phyloP scores from a whole-genome alignment of 495 filamentous ascomycete genomes.

The Delitschia confertaspora region DNA sequence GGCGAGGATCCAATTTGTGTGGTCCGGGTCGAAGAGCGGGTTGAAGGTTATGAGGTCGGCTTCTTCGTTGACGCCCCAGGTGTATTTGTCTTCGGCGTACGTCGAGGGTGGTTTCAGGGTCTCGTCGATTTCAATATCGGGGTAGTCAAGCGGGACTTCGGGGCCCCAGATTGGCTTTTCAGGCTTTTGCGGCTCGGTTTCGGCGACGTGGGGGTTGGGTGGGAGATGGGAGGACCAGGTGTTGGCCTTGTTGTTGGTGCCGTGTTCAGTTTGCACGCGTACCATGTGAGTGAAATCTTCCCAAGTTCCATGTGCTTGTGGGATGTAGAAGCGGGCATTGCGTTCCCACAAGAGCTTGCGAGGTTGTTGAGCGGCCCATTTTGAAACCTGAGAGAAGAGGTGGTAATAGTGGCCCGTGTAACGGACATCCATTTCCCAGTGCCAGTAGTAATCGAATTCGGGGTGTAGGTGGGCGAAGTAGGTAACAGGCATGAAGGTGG shows the following conservation, averaged over 20 bases:
- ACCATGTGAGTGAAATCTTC: conserved; percentile 89
- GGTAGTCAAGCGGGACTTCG: conserved; percentile 48
- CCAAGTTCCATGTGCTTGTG: conserved; percentile 79
- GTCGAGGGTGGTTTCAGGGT: conserved; percentile 62
- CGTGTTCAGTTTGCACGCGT: conserved; percentile 79
- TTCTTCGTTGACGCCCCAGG: conserved; percentile 86
- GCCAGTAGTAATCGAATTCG: conserved; percentile 94
- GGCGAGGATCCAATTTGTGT: conserved; percentile 78
- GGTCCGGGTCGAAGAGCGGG: conserved; percentile 83
- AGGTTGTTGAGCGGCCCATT: conserved; percentile 75
- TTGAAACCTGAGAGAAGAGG: conserved; percentile 62
- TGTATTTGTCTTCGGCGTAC: conserved; percentile 69
- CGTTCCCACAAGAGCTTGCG: conserved; percentile 92
- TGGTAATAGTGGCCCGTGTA: conserved; percentile 97
- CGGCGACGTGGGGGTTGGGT: conserved; percentile 21
- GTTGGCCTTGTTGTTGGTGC: conserved; percentile 57
- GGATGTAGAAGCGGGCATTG: conserved; percentile 84
- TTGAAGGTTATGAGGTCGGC: conserved; percentile 92
- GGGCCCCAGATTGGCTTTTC: conserved; percentile 84
- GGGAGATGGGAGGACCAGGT: conserved; percentile 23
- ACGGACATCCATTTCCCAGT: conserved; percentile 96
- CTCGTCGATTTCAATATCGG: conserved; percentile 58
- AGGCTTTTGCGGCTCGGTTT: conserved; percentile 41
- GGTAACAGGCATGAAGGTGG: conserved; percentile 87
- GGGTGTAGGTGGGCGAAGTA: conserved; percentile 82